Evolutionary conservation across 495 filamentous ascomycete genomes (phyloP).

Genomic region (Lentithecium fluviatile): DNA sequence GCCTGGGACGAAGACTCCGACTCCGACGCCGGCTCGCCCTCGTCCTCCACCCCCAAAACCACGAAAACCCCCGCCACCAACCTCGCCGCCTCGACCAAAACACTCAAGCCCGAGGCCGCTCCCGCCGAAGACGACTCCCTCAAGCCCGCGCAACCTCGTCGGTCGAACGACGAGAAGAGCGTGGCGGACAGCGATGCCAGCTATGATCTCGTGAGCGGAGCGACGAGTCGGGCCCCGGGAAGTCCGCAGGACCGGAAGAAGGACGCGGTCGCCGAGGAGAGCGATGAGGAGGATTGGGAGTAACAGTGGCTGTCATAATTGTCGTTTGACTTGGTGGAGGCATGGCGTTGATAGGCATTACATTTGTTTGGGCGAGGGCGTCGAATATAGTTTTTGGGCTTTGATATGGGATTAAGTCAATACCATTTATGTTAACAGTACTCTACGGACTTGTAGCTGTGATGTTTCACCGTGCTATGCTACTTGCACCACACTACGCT

Average conservation of each 20-base stretch:
- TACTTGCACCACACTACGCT: not conserved
- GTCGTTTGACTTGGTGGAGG: not conserved
- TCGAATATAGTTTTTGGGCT: no score
- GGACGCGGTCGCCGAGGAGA: conserved; percentile 54
- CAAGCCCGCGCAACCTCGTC: conserved; percentile 65
- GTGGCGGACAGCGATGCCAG: conserved; percentile 86
- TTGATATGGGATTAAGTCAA: no score
- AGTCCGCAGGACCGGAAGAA: conserved; percentile 70
- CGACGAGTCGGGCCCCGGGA: conserved; percentile 71
- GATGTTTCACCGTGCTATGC: no score
- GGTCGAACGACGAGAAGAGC: conserved; percentile 81
- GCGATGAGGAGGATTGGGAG: conserved; percentile 83
- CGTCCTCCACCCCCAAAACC: conserved; percentile 5
- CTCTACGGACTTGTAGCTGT: no score
- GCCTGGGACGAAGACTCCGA: conserved; percentile 83
- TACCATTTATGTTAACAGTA: no score
- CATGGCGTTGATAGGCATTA: not conserved
- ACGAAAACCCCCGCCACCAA: conserved; percentile 29
- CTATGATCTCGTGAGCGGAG: conserved; percentile 89
- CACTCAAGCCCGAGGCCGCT: conserved; percentile 29
- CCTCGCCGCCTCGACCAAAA: conserved; percentile 35
- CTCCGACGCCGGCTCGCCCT: conserved; percentile 50
- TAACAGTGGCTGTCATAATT: conserved; percentile 45
- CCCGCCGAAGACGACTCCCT: conserved; percentile 42
- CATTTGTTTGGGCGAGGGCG: no score